A percentile compares a stretch with the other conserved stretches of the same genome.
These are phyloP conservation scores for Forsythia suspensa DNA, from an alignment of 257 asterid genomes.

Conservation along the genomic window DNA sequence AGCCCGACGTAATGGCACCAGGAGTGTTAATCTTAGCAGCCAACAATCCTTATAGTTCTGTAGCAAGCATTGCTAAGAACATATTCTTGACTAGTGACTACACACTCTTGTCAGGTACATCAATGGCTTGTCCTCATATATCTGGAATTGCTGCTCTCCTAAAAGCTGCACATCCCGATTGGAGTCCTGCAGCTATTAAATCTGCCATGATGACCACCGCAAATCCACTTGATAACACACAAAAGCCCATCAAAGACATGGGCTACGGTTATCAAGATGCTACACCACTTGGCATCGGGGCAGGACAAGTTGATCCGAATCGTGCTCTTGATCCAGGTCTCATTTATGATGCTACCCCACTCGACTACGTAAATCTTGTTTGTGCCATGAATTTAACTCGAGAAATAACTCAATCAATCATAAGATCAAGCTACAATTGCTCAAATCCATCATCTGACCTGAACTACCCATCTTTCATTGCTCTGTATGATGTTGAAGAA, in stretches of 20 bases:
- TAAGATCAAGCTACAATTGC: background rate
- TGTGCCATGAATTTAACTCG: background rate
- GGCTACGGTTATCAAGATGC: background rate
- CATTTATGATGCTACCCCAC: background rate
- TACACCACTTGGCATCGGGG: conserved; percentile 5
- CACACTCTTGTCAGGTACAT: conserved; percentile 11
- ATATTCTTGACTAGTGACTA: background rate
- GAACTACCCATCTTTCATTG: conserved; percentile 11
- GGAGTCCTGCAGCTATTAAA: conserved; percentile 8
- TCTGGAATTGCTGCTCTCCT: conserved; percentile 13
- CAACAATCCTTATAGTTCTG: background rate
- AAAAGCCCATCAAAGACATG: conserved; percentile 1
- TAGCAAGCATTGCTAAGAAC: background rate
- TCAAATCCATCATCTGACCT: conserved; percentile 8
- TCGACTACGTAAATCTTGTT: background rate
- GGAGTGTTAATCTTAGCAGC: conserved; percentile 17
- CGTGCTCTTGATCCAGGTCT: conserved; percentile 3
- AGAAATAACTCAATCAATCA: background rate
- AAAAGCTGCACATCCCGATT: conserved; percentile 1
- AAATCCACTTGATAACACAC: background rate
- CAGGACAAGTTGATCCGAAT: conserved; percentile 1
- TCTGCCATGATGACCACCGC: conserved; percentile 17
- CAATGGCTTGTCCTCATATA: conserved; percentile 18
- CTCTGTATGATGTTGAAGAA: background rate
- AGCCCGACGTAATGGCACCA: conserved; percentile 8